Evolutionary conservation across 441 rosid genomes (phyloP).

Genomic region (Erodium texanum): DNA sequence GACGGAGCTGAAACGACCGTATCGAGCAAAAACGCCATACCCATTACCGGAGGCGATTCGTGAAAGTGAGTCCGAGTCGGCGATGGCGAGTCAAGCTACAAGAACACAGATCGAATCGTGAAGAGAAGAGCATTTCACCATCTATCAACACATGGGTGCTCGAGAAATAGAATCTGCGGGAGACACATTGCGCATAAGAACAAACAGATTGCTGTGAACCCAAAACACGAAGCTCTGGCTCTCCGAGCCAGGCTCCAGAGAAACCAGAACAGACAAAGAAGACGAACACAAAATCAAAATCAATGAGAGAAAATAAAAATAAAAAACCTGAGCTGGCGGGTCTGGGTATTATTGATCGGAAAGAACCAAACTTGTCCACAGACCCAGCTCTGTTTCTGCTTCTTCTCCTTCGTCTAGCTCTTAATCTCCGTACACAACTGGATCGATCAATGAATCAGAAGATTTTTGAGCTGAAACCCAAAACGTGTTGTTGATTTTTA

Average conservation of each 20-base stretch:
- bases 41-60: constrained; percentile 35
- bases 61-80: constrained; percentile 34
- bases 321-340: constrained; percentile 33
- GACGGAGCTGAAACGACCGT: constrained; percentile 24
- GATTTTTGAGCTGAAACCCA: constrained; percentile 6
- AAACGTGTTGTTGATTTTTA: not conserved
- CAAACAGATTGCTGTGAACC: constrained; percentile 32
- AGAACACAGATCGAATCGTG: constrained; percentile 29
- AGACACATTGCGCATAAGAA: constrained; percentile 58
- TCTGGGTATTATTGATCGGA: constrained; percentile 15
- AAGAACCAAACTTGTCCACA: not conserved
- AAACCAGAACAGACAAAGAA: constrained; percentile 19
- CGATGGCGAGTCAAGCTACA: constrained; percentile 26
- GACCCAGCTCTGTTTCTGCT: not conserved
- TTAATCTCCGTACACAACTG: not conserved
- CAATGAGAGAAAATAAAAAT: too few relatives aligned
- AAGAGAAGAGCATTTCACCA: constrained; percentile 59
- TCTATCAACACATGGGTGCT: constrained; percentile 25
- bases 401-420: constrained; percentile 2
- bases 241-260: constrained; percentile 11
- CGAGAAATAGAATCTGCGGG: constrained; percentile 35
- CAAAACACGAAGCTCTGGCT: constrained; percentile 26
- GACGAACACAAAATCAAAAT: constrained; percentile 20
- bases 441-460: not conserved
- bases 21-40: constrained; percentile 27